Conservation (phyloP, 805 yeast genomes). For the Candida dendrica region DNA sequence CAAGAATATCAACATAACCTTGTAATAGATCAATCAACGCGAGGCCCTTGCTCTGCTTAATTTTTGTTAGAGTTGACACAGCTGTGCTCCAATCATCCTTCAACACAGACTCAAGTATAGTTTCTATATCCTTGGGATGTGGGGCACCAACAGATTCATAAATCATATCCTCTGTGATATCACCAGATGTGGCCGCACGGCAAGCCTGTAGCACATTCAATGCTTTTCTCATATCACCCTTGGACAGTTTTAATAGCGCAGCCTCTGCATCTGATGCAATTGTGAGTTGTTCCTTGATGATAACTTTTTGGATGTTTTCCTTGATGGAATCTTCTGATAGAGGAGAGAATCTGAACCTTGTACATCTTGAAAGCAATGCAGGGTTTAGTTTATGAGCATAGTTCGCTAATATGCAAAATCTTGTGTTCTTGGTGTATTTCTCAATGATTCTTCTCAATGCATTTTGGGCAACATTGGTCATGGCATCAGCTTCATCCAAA, state of each 20-base stretch:
- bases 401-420: conserved; percentile 92
- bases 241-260: conserved; percentile 65
- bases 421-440: conserved; percentile 87
- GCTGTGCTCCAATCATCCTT: conserved; percentile 87
- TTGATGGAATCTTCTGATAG: conserved; percentile 59
- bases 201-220: conserved; percentile 93
- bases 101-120: conserved; percentile 67
- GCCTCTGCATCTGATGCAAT: conserved; percentile 52
- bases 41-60: conserved; percentile 70
- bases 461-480: conserved; percentile 83
- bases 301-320: conserved; percentile 60
- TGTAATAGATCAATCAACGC: conserved; percentile 82
- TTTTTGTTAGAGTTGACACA: conserved; percentile 52
- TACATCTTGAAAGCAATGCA: conserved; percentile 89
- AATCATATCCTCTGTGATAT: conserved; percentile 66
- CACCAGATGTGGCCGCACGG: conserved; percentile 59
- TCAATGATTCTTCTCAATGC: conserved; percentile 77
- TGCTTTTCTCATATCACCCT: conserved; percentile 96
- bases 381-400: conserved; percentile 95
- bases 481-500: conserved; percentile 95
- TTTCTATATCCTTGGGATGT: conserved; percentile 75
- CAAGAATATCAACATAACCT: conserved; percentile 68
- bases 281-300: conserved; percentile 57
- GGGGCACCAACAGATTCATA: conserved; percentile 97
- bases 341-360: conserved; percentile 90